Evolutionary conservation across 2,329 filamentous ascomycete genomes (phyloP).

Genomic region (Grosmannia serpens): DNA sequence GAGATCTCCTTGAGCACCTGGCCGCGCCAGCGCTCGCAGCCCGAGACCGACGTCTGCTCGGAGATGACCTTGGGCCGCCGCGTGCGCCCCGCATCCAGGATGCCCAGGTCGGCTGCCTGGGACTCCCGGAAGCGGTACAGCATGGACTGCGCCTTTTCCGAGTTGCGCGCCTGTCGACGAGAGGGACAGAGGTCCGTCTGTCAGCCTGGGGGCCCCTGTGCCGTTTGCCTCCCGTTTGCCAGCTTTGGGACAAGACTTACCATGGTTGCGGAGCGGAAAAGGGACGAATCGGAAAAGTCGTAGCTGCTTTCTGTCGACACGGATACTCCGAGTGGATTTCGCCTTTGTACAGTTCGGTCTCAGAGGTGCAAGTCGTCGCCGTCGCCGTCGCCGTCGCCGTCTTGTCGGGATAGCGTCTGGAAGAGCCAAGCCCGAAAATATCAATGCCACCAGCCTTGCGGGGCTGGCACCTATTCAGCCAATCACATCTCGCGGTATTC

Average conservation of each 20-base stretch:
- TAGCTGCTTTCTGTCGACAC: background rate
- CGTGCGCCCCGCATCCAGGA: conserved; percentile 83
- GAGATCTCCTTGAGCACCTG: conserved; percentile 96
- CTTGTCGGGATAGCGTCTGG: background rate
- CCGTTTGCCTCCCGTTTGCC: background rate
- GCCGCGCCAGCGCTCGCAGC: conserved; percentile 95
- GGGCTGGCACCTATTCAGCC: background rate
- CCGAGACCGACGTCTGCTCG: conserved; percentile 68
- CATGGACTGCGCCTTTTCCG: conserved; percentile 98
- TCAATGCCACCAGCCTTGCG: conserved; percentile 1
- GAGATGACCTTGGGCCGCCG: conserved; percentile 88
- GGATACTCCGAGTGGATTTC: background rate
- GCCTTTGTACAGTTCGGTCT: background rate
- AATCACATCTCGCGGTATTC: background rate
- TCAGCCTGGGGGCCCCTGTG: background rate
- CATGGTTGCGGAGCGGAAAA: background rate
- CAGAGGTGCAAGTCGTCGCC: background rate
- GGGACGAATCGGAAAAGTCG: background rate
- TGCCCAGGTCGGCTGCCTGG: conserved; percentile 90
- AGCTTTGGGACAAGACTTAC: background rate
- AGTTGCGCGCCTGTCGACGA: conserved; percentile 68
- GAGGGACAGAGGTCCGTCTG: background rate
- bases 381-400: background rate
- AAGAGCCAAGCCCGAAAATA: background rate
- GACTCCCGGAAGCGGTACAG: conserved; percentile 98